These are phyloP conservation scores for Fusarium oligoseptatum DNA, from an alignment of 2,329 filamentous ascomycete genomes.

Conservation along the genomic window DNA sequence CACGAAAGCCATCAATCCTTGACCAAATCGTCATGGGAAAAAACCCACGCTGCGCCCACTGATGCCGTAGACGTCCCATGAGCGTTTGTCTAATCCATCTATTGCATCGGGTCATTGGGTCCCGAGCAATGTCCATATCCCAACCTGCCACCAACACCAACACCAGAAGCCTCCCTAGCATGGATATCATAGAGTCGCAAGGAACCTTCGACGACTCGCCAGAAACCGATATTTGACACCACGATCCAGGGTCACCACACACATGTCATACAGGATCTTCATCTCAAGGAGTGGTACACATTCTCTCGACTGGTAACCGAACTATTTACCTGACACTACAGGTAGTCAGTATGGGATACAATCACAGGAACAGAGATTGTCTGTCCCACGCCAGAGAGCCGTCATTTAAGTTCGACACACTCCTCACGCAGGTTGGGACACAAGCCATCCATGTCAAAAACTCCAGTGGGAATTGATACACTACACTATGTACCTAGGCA, in stretches of 20 bases:
- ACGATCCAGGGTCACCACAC: neutral
- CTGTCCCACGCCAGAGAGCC: neutral
- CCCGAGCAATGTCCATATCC: neutral
- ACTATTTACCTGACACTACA: neutral
- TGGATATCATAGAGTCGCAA: neutral
- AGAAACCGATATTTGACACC: neutral
- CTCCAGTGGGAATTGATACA: conserved; percentile 42
- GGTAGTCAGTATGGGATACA: neutral
- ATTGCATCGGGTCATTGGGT: neutral
- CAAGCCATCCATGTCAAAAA: conserved; percentile 27
- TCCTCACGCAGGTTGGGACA: neutral
- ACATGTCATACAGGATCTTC: neutral
- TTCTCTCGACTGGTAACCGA: neutral
- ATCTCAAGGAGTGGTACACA: neutral
- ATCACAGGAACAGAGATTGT: neutral
- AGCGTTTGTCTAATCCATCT: neutral
- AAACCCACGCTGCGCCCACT: no score
- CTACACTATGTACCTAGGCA: conserved; percentile 41
- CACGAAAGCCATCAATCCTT: neutral
- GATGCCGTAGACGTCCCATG: neutral
- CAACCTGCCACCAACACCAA: neutral
- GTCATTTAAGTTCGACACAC: neutral
- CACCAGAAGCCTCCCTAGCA: neutral
- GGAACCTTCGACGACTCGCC: neutral
- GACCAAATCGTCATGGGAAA: accelerated